Conservation (phyloP, 352 stramenopile species). For the Phytophthora pinifolia region DNA sequence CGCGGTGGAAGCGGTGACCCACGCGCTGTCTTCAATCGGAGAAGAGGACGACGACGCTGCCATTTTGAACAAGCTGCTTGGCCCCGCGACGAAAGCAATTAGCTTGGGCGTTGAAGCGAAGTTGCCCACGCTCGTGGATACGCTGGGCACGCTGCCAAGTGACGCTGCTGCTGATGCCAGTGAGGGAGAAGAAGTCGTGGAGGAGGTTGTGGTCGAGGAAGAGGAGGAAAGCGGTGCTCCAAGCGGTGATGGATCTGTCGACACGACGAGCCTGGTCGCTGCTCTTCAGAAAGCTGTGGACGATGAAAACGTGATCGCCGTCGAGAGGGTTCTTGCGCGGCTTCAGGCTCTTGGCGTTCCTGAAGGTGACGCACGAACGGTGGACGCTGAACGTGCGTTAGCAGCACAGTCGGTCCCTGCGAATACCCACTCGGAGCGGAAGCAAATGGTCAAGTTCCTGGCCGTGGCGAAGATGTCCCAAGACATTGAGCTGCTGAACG, state of each 20-base stretch:
- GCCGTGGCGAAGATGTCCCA: conserved; percentile 68
- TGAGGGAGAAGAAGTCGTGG: conserved; percentile 24
- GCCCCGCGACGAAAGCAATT: conserved; percentile 48
- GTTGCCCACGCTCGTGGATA: conserved; percentile 42
- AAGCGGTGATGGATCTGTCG: conserved; percentile 15
- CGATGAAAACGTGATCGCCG: conserved; percentile 69
- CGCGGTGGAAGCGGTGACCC: conserved; percentile 48
- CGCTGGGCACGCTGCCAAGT: conserved; percentile 23
- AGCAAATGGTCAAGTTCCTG: conserved; percentile 78
- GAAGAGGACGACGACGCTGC: conserved; percentile 24
- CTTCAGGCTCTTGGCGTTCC: conserved; percentile 41
- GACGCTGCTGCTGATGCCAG: conserved; percentile 7
- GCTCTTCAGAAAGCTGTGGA: conserved; percentile 65
- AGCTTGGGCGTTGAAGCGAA: conserved; percentile 59
- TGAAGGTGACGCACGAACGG: conserved; percentile 32
- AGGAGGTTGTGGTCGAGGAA: conserved; percentile 16
- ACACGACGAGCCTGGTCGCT: conserved; percentile 42
- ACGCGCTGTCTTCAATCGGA: conserved; percentile 32
- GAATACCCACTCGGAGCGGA: conserved; percentile 57
- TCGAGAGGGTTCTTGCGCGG: conserved; percentile 51
- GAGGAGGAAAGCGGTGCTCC: conserved; percentile 2
- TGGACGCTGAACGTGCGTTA: conserved; percentile 36
- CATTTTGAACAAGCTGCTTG: conserved; percentile 36
- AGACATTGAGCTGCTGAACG: conserved; percentile 63
- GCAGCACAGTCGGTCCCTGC: conserved; percentile 30